phyloP scores from a whole-genome alignment of 345 rosid genomes.

The Hibiscus trionum region DNA sequence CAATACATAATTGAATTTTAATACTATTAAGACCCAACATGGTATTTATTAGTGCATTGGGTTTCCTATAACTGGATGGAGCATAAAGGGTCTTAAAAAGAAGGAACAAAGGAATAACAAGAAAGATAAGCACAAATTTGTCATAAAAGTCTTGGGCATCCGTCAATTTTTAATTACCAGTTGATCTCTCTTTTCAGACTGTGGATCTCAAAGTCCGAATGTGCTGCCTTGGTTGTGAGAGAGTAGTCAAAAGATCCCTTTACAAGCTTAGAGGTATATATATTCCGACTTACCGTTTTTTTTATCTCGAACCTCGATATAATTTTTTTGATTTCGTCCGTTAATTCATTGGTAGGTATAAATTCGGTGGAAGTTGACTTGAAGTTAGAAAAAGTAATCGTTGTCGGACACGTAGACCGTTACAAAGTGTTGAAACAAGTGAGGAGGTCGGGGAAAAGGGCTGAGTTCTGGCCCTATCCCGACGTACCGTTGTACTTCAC shows the following conservation, averaged over 20 bases:
- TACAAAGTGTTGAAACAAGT: slow-evolving; percentile 76
- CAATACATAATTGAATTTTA: not conserved
- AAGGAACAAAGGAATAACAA: slow-evolving; percentile 24
- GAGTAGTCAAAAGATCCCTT: slow-evolving; percentile 76
- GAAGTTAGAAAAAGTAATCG: slow-evolving; percentile 64
- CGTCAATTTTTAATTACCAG: not conserved
- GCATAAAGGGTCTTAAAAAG: slow-evolving; percentile 14
- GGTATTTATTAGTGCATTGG: slow-evolving; percentile 16
- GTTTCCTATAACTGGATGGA: slow-evolving; percentile 15
- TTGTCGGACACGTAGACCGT: slow-evolving; percentile 73
- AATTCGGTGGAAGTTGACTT: slow-evolving; percentile 75
- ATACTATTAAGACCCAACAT: not conserved
- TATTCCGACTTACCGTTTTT: not conserved
- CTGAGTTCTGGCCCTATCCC: slow-evolving; percentile 91
- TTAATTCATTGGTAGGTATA: slow-evolving; percentile 26
- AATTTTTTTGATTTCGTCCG: not conserved
- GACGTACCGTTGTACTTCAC: slow-evolving; percentile 77
- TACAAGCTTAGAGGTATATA: slow-evolving; percentile 66
- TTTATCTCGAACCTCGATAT: not conserved
- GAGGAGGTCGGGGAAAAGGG: slow-evolving; percentile 79
- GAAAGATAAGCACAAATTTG: slow-evolving; percentile 1
- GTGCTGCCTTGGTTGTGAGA: slow-evolving; percentile 94
- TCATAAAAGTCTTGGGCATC: not conserved
- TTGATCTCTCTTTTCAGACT: slow-evolving; percentile 40
- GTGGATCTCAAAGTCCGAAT: slow-evolving; percentile 91